Percentiles rank a stretch among this genome's conserved stretches.
Evolutionary conservation across 371 early-diverging fungal genomes (phyloP).

Genomic region (Encephalitozoon cuniculi): DNA sequence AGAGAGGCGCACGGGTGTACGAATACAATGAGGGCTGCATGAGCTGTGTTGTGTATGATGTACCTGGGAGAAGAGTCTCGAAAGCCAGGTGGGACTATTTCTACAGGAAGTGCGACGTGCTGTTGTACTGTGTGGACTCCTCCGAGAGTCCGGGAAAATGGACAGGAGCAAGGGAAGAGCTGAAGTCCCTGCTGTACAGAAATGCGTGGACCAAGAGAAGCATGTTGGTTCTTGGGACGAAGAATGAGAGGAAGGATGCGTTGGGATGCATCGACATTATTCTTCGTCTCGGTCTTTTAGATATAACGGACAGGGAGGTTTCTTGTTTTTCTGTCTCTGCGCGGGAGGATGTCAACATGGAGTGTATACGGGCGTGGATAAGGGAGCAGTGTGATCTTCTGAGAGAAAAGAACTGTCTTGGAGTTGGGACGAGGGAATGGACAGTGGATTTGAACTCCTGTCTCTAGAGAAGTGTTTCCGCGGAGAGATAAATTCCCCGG

Average conservation of each 20-base stretch:
- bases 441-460: not conserved
- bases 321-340: constrained; percentile 96
- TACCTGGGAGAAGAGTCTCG: constrained; percentile 35
- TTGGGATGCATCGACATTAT: constrained; percentile 78
- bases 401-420: not conserved
- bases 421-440: not conserved
- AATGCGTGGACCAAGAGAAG: constrained; percentile 43
- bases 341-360: constrained; percentile 87
- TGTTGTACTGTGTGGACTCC: constrained; percentile 48
- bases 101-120: constrained; percentile 47
- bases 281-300: constrained; percentile 70
- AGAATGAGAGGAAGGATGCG: constrained; percentile 85
- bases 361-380: constrained; percentile 86
- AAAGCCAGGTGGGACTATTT: constrained; percentile 37
- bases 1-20: not conserved
- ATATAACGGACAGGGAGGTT: constrained; percentile 81
- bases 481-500: not conserved
- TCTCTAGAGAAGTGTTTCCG: not conserved
- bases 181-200: constrained; percentile 42
- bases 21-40: constrained; percentile 30
- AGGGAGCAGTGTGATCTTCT: constrained; percentile 64
- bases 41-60: constrained; percentile 45
- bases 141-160: not conserved
- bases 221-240: constrained; percentile 84
- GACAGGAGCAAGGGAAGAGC: constrained; percentile 31